Evolutionary conservation across 106 monocot species (phyloP).

Genomic region (Dendrobium catenatum): DNA sequence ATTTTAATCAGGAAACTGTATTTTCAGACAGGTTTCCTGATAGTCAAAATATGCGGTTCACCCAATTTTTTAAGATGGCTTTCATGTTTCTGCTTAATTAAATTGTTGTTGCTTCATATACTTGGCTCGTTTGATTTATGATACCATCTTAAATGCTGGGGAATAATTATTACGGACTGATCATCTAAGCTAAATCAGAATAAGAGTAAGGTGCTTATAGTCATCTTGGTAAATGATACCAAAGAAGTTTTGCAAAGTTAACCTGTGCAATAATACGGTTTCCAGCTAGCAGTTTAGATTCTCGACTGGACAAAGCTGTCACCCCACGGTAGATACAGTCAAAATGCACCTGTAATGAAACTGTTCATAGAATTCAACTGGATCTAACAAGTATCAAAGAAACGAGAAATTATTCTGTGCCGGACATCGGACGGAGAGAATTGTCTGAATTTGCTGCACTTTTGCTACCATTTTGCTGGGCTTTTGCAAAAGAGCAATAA

Average conservation of each 20-base stretch:
- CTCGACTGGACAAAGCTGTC: conserved; percentile 82
- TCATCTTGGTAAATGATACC: too few relatives aligned
- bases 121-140: neutral
- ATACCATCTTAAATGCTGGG: neutral
- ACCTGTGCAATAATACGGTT: conserved; percentile 95
- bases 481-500: too few relatives aligned
- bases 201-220: neutral
- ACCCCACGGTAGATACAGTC: conserved; percentile 84
- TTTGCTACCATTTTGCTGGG: too few relatives aligned
- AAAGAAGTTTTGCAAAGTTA: neutral
- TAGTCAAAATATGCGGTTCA: too few relatives aligned
- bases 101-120: neutral
- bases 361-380: neutral
- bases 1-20: too few relatives aligned
- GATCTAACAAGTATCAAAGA: neutral
- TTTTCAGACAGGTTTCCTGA: too few relatives aligned
- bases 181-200: neutral
- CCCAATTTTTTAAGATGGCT: neutral
- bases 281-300: conserved; percentile 90
- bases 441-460: too few relatives aligned
- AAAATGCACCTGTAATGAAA: conserved; percentile 76
- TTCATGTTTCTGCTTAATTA: neutral
- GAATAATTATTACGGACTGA: too few relatives aligned
- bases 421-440: too few relatives aligned
- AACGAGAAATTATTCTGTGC: neutral